A percentile compares a stretch with the other conserved stretches of the same genome.
Conservation (phyloP, 2,329 filamentous ascomycete species). For the Didymella sp. region DNA sequence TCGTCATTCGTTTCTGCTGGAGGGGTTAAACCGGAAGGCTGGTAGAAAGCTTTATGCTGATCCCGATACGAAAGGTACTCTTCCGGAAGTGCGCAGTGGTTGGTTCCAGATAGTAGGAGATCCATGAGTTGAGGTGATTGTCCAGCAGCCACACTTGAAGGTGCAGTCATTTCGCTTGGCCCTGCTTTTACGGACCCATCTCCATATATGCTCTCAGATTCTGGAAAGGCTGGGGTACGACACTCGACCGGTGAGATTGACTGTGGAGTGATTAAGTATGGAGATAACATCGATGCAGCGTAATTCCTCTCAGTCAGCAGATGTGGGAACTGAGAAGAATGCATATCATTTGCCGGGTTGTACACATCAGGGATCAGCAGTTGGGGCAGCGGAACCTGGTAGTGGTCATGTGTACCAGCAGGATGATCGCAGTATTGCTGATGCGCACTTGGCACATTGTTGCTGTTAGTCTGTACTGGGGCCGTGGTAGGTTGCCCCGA, state of each 20-base stretch:
- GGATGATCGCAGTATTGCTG: slow-evolving; percentile 19
- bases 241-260: slow-evolving; percentile 41
- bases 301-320: slow-evolving; percentile 18
- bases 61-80: slow-evolving; percentile 45
- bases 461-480: slow-evolving; percentile 12
- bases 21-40: slow-evolving; percentile 39
- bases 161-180: slow-evolving; percentile 37
- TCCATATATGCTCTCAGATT: slow-evolving; percentile 51
- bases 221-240: slow-evolving; percentile 43
- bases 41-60: slow-evolving; percentile 47
- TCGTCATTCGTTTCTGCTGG: slow-evolving; percentile 50
- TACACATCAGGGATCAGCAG: slow-evolving; percentile 20
- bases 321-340: slow-evolving; percentile 25
- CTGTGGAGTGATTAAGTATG: slow-evolving; percentile 34
- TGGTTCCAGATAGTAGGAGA: slow-evolving; percentile 57
- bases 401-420: slow-evolving; percentile 16
- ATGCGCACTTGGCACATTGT: not conserved
- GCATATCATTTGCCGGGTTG: slow-evolving; percentile 14
- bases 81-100: slow-evolving; percentile 53
- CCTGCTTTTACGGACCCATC: slow-evolving; percentile 38
- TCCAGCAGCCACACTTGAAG: slow-evolving; percentile 51
- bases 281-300: slow-evolving; percentile 28
- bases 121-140: slow-evolving; percentile 59
- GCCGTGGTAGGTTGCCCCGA: slow-evolving; percentile 16
- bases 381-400: slow-evolving; percentile 23